Base-by-base conservation (phyloP, 768 basidiomycete genomes). In the Tylopilus cervinicoccineus region DNA sequence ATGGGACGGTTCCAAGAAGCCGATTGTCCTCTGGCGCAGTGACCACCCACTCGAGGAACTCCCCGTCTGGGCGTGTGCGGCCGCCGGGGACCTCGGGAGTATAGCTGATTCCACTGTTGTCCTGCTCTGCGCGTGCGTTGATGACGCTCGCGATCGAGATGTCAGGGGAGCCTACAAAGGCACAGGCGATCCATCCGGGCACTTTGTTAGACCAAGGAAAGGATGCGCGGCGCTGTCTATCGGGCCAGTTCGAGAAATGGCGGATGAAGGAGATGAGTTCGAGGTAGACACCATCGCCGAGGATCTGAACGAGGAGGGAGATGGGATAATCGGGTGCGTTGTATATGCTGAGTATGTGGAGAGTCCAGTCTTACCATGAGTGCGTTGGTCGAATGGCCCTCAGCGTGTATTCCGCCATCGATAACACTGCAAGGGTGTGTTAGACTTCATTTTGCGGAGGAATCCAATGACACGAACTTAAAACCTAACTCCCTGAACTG, bases 211-310 rank as follows among this genome's bases (percentile, higher is more conserved):
- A 77, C 86, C 86, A 88, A 3, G 66, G 69, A 52, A 80, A 72
- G 0, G 51, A 43, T 20, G 75, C 75, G 2, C 83, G 76, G 22
- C 64, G 58, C 2, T 58, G 45, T 16, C 75, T 71, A 32, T 70
- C 72, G 14, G 75, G 75, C 26, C 83, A 84, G 54, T 76, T 63
- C 0, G 76, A 72, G 10, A 66, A 62, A 1, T 80, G 76, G 46
- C 80, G 73, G 1, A 73, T 78, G 69, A 88, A 88, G 16, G 77
- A 74, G 55, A 88, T 77, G 27, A 88, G 75, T 59, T 88, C 86
- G 38, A 88, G 69, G 61, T 88, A 88, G 14, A 70, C 69, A 13
- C 78, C 77, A 48, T 85, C 83, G 24, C 32, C 28, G 1, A 63
- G 55, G 49, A 62, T 52, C 60, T 62, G 37, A 19, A 13, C 12